Evolutionary conservation across 2,329 filamentous ascomycete species (phyloP).

Genomic region (Fusarium foetens): DNA sequence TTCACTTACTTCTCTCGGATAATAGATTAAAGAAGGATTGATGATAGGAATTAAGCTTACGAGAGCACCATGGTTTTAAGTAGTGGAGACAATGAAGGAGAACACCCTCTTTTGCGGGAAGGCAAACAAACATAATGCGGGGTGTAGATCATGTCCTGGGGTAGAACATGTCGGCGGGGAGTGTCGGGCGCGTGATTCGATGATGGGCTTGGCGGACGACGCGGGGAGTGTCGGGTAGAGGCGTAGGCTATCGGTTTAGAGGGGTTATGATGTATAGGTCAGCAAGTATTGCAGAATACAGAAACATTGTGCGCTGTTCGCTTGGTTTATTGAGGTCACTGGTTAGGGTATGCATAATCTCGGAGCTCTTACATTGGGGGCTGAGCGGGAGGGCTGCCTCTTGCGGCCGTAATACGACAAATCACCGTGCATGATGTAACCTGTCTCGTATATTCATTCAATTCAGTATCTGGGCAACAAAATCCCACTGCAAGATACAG

Average conservation of each 20-base stretch:
- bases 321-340: not conserved
- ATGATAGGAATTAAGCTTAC: not conserved
- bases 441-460: not conserved
- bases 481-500: rapidly evolving
- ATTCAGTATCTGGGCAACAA: not conserved
- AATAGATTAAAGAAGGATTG: not conserved
- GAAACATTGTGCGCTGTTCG: not conserved
- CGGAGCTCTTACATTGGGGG: not conserved
- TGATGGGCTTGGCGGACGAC: not conserved
- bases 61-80: slow-evolving; percentile 29
- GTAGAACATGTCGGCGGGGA: slow-evolving; percentile 8
- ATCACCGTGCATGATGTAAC: not conserved
- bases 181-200: slow-evolving; percentile 8
- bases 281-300: not conserved
- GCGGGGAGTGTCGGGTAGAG: slow-evolving; percentile 33
- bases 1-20: not conserved
- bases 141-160: slow-evolving; percentile 4
- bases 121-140: slow-evolving; percentile 3
- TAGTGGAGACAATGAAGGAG: slow-evolving; percentile 9
- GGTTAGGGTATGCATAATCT: not conserved
- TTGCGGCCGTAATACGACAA: not conserved
- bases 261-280: not conserved
- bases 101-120: not conserved
- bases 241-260: not conserved
- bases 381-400: not conserved